These are phyloP conservation scores for Trametes hirsuta DNA, from an alignment of 1,284 basidiomycete species.

Conservation along the genomic window DNA sequence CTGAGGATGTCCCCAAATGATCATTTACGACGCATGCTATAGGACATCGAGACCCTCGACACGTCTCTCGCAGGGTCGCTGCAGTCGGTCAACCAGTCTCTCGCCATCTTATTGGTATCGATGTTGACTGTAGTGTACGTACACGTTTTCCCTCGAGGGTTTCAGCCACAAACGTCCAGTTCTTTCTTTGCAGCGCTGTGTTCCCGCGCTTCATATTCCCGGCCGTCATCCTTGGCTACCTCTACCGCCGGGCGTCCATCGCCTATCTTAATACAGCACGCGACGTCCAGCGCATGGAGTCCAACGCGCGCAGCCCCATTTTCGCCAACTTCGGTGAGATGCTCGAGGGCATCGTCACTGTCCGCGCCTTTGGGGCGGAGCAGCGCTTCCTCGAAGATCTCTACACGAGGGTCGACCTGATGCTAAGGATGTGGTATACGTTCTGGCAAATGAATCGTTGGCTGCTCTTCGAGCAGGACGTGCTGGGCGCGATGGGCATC, in stretches of 20 bases:
- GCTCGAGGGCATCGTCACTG: slow-evolving; percentile 80
- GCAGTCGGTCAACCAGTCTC: slow-evolving; percentile 71
- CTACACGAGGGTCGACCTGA: slow-evolving; percentile 66
- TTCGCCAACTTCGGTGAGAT: slow-evolving; percentile 82
- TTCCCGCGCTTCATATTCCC: slow-evolving; percentile 79
- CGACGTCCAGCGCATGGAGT: slow-evolving; percentile 81
- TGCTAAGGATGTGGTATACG: slow-evolving; percentile 76
- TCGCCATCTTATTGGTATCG: slow-evolving; percentile 74
- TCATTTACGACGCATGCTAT: background rate
- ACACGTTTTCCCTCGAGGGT: background rate
- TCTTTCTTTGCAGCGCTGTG: slow-evolving; percentile 45
- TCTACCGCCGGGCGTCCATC: slow-evolving; percentile 67
- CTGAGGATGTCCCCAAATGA: background rate
- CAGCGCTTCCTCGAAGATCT: slow-evolving; percentile 74
- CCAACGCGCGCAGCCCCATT: slow-evolving; percentile 70
- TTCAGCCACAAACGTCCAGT: no score
- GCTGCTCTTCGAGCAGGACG: slow-evolving; percentile 78
- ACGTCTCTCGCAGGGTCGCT: slow-evolving; percentile 67
- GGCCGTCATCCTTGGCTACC: slow-evolving; percentile 64
- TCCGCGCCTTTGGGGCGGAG: slow-evolving; percentile 88
- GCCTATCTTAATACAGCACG: slow-evolving; percentile 79
- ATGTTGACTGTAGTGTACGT: slow-evolving; percentile 60
- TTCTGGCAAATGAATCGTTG: slow-evolving; percentile 85
- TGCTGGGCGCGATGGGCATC: slow-evolving; percentile 67
- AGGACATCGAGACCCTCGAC: slow-evolving; percentile 84